Evolutionary conservation across 2,329 filamentous ascomycete genomes (phyloP), one percentile per base, ranked within the genome.

Genomic region (Colletotrichum sansevieriae): DNA sequence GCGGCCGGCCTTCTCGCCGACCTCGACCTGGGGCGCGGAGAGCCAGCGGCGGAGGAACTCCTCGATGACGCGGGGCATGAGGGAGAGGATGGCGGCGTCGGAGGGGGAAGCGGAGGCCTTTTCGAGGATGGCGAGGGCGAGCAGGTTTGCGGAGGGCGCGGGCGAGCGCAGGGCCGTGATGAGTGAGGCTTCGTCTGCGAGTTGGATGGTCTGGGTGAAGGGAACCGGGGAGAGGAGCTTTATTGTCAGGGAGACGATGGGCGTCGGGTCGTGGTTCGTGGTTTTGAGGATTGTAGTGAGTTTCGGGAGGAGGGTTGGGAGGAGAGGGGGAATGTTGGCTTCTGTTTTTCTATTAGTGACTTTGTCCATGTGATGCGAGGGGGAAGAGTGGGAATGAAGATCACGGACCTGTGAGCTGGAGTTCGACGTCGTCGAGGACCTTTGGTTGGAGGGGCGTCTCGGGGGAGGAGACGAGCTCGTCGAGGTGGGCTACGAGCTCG

Each of bases 361-460:
- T 20, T 33, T 8, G 6, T 33, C 4, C 10, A 13, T 7, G 56
- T 68, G 12, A 2, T 8, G 3, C 18, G 18, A 15, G 1, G 12
- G 33, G 6, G 29, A 29, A 15, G 13, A 41, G n/a, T 12, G 15
- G 12, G 35, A 29, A 3, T 35, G 11, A 29, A 29, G 29, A 2
- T 29, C 1, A 66, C 75, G 29, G 74, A 85, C 87, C 84, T 47
- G 82, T 89, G 15, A 90, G 79, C 73, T 90, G 87, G 4, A 90
- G 82, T 72, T 87, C 84, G 51, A 90, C 83, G 73, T 88, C 79
- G 73, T 90, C 88, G 67, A 90, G 85, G 2, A 90, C 79, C 71
- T 84, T 84, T 11, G 78, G 77, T 68, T 85, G 77, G 41, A 87
- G 78, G 0, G 79, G 75, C 1, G 81, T 75, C 0, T 78, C 77